Evolutionary conservation across 140 eudicot genomes (phyloP), one percentile per base, ranked within the genome.

Genomic region (Erigeron philadelphicus): DNA sequence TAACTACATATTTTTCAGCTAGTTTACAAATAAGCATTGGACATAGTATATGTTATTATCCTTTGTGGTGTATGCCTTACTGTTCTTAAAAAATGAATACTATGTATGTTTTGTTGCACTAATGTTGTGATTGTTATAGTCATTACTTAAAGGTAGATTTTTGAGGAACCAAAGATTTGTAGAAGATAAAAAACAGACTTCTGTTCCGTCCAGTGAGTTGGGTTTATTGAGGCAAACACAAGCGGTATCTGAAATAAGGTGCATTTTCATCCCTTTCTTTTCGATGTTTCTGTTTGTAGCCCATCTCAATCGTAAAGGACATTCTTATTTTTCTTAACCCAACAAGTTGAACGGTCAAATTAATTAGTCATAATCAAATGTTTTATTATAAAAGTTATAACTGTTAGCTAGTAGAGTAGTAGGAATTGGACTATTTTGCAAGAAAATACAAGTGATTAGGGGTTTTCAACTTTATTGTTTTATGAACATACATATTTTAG

Each of bases 181-280:
- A 50, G 83, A 70, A 61, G 87, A 70, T 47, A 64, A 78, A 72
- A 85, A 79, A 52, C 84, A 80, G 50, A 60, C 73, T 64, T 82
- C 89, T 50, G 48, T 73, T 44, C 82, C 89, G 45, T 87, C 84
- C 64, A 82, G 82, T 84, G 97, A 91, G 52, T 63, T 88, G 76
- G 92, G 96, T 17, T 76, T 91, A 16, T 78, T 88, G 78, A 91
- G 95, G 79, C 89, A 79, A 80, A 75, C 87, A 56, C 84, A 74
- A n/a, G 78, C 96, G 16, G 96, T 91, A 35, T 80, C 96, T 66
- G 85, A 83, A 80, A 76, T 86, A 76, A 91, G 97, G 97, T 91
- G 81, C 68, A 31, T 56, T 46, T 45, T 57, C 6, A 31, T 35
- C 62, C 56, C 70, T 38, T 49, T 58, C 16, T 1, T 54, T 56